Conservation (phyloP, 2,329 filamentous ascomycete species). For the Basipetospora chlamydospora region DNA sequence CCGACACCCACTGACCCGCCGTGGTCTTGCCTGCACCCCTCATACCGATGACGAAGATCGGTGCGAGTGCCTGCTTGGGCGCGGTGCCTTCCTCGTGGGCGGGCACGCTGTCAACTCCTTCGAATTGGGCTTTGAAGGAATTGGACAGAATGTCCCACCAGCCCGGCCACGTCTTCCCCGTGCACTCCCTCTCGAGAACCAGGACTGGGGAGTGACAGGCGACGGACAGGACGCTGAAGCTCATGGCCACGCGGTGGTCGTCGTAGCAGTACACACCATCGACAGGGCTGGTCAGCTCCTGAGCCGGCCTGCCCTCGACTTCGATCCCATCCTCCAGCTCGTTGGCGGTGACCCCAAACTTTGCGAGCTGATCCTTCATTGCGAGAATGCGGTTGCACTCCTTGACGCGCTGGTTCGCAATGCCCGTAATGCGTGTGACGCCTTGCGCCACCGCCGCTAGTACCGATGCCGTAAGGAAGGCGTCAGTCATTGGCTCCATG, state of each 20-base stretch:
- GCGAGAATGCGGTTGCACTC: conserved; percentile 94
- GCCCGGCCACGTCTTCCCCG: conserved; percentile 95
- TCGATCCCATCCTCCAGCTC: conserved; percentile 94
- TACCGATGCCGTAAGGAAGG: conserved; percentile 88
- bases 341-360: conserved; percentile 75
- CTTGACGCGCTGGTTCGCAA: conserved; percentile 95
- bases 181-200: conserved; percentile 81
- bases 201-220: conserved; percentile 57
- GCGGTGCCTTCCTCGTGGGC: conserved; percentile 8
- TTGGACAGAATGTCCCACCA: conserved; percentile 89
- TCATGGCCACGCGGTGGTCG: conserved; percentile 96
- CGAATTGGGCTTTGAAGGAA: conserved; percentile 61
- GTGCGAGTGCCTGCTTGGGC: conserved; percentile 26
- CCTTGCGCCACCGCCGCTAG: conserved; percentile 78
- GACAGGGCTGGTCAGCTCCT: conserved; percentile 37
- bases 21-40: conserved; percentile 94
- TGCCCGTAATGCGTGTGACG: conserved; percentile 76
- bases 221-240: conserved; percentile 78
- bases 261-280: conserved; percentile 81
- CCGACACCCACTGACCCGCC: conserved; percentile 71
- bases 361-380: conserved; percentile 88
- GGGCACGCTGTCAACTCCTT: conserved; percentile 48
- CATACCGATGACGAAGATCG: conserved; percentile 94
- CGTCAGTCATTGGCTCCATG: conserved; percentile 99
- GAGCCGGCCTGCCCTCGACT: conserved; percentile 37